A percentile compares a stretch with the other conserved stretches of the same genome.
Conservation (phyloP, 2,329 filamentous ascomycete species). For the Venturiaceae sp. region DNA sequence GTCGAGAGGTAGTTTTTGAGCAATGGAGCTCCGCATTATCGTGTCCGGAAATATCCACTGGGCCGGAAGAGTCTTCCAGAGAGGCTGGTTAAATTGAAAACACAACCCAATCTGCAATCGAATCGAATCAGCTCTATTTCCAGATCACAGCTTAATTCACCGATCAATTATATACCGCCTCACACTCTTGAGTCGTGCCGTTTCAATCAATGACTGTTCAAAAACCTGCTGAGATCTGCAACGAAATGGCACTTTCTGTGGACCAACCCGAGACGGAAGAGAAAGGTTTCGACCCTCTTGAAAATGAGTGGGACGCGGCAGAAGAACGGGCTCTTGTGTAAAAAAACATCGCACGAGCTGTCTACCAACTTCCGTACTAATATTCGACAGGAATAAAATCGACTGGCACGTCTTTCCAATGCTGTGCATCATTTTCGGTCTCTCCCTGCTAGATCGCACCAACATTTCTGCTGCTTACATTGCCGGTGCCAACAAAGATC, state of each 20-base stretch:
- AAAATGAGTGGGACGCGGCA: background rate
- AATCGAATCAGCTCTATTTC: too few relatives aligned
- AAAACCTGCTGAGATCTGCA: background rate
- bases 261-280: background rate
- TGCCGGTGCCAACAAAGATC: conserved; percentile 13
- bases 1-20: background rate
- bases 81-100: too few relatives aligned
- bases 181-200: too few relatives aligned
- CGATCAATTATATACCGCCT: too few relatives aligned
- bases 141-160: too few relatives aligned
- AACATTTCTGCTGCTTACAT: conserved; percentile 17
- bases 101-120: too few relatives aligned
- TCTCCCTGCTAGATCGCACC: conserved; percentile 11
- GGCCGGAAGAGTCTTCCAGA: background rate
- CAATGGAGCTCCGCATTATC: too few relatives aligned
- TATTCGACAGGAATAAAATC: conserved; percentile 14
- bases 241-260: background rate
- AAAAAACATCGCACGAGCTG: background rate
- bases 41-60: background rate
- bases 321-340: background rate
- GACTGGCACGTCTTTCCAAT: conserved; percentile 20
- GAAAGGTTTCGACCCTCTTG: background rate
- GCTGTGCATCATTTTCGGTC: conserved; percentile 14
- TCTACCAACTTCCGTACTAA: background rate
- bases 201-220: background rate